These are phyloP conservation scores for Nothophaeocryptopus gaeumannii DNA, from an alignment of 2,329 filamentous ascomycete species.

Conservation along the genomic window DNA sequence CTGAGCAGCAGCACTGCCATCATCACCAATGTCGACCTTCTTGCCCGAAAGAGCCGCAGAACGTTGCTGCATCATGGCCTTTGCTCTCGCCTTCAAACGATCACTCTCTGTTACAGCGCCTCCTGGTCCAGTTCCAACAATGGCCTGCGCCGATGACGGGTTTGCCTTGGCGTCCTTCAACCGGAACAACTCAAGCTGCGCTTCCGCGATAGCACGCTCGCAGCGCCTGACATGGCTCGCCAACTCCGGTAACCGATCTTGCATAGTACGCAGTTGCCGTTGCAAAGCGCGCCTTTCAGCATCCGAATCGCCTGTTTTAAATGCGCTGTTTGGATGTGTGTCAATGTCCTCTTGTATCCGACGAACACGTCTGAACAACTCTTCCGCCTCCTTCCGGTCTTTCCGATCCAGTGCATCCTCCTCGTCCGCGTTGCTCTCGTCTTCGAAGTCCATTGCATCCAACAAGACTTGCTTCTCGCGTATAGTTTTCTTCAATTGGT, in stretches of 20 bases:
- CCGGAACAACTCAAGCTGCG: slow-evolving; percentile 87
- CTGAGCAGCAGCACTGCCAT: slow-evolving; percentile 75
- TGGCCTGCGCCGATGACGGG: slow-evolving; percentile 72
- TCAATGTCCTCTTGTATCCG: slow-evolving; percentile 94
- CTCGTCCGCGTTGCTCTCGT: slow-evolving; percentile 84
- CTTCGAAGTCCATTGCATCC: slow-evolving; percentile 93
- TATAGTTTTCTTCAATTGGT: slow-evolving; percentile 89
- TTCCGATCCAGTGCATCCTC: slow-evolving; percentile 88
- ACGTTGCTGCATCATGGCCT: slow-evolving; percentile 98
- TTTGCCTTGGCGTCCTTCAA: slow-evolving; percentile 90
- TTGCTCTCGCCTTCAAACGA: slow-evolving; percentile 88
- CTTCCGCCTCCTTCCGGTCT: slow-evolving; percentile 88
- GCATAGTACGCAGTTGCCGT: slow-evolving; percentile 82
- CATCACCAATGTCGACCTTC: slow-evolving; percentile 62
- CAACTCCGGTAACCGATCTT: slow-evolving; percentile 85
- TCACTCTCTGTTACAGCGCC: slow-evolving; percentile 90
- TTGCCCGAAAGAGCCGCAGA: slow-evolving; percentile 88
- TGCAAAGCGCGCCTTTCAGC: slow-evolving; percentile 83
- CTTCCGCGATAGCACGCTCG: slow-evolving; percentile 89
- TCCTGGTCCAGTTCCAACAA: slow-evolving; percentile 90
- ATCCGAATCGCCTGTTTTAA: slow-evolving; percentile 73
- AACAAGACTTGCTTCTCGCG: slow-evolving; percentile 90
- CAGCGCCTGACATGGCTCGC: slow-evolving; percentile 88
- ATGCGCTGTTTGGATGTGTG: slow-evolving; percentile 72
- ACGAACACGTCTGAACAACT: slow-evolving; percentile 87